These are phyloP conservation scores for Colletotrichum horii DNA, from an alignment of 2,329 filamentous ascomycete species.

Conservation along the genomic window DNA sequence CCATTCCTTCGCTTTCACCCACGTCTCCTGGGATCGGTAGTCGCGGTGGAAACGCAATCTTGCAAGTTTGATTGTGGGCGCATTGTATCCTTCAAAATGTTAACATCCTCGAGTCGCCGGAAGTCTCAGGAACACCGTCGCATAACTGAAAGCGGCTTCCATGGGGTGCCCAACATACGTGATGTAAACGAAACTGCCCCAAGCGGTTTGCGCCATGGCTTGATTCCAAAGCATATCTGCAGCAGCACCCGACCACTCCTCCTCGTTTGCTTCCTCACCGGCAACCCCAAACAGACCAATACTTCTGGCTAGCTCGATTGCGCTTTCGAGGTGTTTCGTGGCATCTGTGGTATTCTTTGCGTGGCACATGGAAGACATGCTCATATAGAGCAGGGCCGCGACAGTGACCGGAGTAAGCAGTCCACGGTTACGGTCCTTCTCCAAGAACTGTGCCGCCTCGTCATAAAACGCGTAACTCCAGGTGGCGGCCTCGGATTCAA, in stretches of 20 bases:
- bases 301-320: background rate
- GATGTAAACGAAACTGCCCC: slow-evolving; percentile 10
- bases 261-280: background rate
- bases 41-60: background rate
- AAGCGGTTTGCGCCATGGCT: background rate
- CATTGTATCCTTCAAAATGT: slow-evolving; percentile 3
- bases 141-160: background rate
- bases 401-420: background rate
- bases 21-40: background rate
- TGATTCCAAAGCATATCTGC: background rate
- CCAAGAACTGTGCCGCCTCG: background rate
- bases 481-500: background rate
- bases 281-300: background rate
- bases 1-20: background rate
- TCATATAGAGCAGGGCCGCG: background rate
- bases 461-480: slow-evolving; percentile 2
- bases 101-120: background rate
- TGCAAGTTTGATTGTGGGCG: background rate
- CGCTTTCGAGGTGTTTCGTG: background rate
- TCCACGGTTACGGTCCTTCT: background rate
- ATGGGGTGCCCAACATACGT: background rate
- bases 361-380: slow-evolving; percentile 8
- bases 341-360: background rate
- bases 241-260: background rate
- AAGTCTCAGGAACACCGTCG: background rate